Evolutionary conservation across 768 basidiomycete genomes (phyloP).

Genomic region (Saitozyma sp.): DNA sequence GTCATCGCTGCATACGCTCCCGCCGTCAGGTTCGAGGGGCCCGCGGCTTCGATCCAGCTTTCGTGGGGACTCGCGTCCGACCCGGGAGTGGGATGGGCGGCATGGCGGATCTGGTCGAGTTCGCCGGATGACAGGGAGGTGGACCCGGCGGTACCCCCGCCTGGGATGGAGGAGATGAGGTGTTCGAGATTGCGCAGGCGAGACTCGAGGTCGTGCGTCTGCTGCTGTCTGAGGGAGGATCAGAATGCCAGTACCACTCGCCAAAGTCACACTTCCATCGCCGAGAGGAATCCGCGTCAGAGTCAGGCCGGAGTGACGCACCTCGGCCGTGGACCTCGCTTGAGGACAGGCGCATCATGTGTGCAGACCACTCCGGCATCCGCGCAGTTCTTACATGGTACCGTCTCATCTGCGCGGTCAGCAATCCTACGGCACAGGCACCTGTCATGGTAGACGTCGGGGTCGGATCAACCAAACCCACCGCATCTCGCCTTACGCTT

Average conservation of each 20-base stretch:
- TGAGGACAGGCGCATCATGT: conserved; percentile 22
- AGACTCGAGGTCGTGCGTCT: conserved; percentile 15
- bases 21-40: not conserved
- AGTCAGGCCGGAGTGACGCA: not conserved
- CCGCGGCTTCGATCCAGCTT: not conserved
- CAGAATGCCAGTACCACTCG: too few species aligned
- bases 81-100: conserved; percentile 14
- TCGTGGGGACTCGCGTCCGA: conserved; percentile 10
- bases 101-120: conserved; percentile 13
- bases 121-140: conserved; percentile 12
- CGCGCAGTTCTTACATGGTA: conserved; percentile 18
- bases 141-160: conserved; percentile 2
- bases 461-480: not conserved
- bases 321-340: conserved; percentile 23
- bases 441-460: not conserved
- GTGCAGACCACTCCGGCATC: conserved; percentile 18
- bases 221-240: not conserved
- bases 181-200: conserved; percentile 25
- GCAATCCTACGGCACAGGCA: not conserved
- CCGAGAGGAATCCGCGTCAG: not conserved
- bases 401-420: conserved; percentile 11
- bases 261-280: not conserved
- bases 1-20: too few species aligned
- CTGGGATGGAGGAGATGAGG: conserved; percentile 19
- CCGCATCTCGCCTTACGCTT: conserved; percentile 26